Evolutionary conservation across 805 yeast genomes (phyloP).

Genomic region (Komagataella populi): DNA sequence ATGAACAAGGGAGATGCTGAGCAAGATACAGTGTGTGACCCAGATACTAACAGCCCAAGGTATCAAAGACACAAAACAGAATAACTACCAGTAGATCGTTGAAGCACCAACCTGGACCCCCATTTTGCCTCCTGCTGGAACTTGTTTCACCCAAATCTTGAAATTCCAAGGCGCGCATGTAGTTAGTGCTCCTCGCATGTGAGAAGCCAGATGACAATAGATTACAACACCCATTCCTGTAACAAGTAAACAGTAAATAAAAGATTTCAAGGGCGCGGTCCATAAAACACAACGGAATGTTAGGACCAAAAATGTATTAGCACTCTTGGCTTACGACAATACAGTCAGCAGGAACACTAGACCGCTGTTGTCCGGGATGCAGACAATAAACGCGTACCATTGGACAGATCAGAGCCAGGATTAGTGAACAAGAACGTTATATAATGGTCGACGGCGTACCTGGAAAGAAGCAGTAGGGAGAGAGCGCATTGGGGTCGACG

Average conservation of each 20-base stretch:
- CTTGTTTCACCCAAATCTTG: neutral
- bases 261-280: neutral
- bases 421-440: too few relatives aligned
- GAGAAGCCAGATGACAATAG: neutral
- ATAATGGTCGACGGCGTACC: neutral
- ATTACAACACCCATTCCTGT: neutral
- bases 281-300: neutral
- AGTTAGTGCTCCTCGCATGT: neutral
- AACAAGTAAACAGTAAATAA: neutral
- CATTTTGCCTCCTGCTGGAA: too few relatives aligned
- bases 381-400: too few relatives aligned
- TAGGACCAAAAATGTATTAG: neutral
- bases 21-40: neutral
- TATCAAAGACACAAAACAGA: neutral
- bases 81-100: neutral
- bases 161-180: neutral
- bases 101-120: too few relatives aligned
- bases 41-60: neutral
- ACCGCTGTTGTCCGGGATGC: neutral
- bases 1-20: neutral
- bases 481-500: neutral
- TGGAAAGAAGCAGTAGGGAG: neutral
- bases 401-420: too few relatives aligned
- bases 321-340: neutral
- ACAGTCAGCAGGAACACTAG: neutral